phyloP scores from a whole-genome alignment of 306 rosid genomes.

The Inga oerstediana region DNA sequence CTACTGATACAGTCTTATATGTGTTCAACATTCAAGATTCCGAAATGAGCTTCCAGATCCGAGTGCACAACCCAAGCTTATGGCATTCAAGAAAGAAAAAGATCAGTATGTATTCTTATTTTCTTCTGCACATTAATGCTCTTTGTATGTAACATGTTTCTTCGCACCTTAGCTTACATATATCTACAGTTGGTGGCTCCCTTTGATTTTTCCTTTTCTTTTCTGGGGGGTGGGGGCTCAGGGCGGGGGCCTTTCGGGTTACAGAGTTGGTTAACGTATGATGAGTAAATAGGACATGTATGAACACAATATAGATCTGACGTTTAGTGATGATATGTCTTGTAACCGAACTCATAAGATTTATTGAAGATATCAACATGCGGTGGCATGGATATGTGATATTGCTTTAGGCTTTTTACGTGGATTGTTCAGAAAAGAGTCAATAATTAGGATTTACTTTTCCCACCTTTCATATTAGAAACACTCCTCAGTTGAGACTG shows the following conservation, averaged over 20 bases:
- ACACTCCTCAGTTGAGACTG: background rate
- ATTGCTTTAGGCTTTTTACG: background rate
- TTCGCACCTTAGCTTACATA: background rate
- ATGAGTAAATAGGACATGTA: constrained; percentile 6
- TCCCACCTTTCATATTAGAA: background rate
- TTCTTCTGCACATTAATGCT: constrained; percentile 13
- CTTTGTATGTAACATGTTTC: background rate
- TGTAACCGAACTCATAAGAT: background rate
- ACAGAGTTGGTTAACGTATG: background rate
- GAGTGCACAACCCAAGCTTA: constrained; percentile 97
- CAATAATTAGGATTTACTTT: constrained; percentile 7
- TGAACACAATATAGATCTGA: background rate
- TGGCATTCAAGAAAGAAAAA: constrained; percentile 83
- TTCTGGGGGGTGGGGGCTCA: background rate
- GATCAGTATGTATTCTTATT: constrained; percentile 73
- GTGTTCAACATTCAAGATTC: constrained; percentile 56
- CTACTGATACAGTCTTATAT: constrained; percentile 38
- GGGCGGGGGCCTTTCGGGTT: background rate
- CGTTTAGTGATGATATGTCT: background rate
- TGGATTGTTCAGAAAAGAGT: background rate
- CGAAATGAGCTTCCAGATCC: constrained; percentile 99
- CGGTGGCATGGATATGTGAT: background rate
- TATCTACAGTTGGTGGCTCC: constrained; percentile 14
- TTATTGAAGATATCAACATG: background rate
- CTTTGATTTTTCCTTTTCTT: background rate